Base-by-base conservation (phyloP, 768 basidiomycete genomes). In the Neoboletus magnificus region DNA sequence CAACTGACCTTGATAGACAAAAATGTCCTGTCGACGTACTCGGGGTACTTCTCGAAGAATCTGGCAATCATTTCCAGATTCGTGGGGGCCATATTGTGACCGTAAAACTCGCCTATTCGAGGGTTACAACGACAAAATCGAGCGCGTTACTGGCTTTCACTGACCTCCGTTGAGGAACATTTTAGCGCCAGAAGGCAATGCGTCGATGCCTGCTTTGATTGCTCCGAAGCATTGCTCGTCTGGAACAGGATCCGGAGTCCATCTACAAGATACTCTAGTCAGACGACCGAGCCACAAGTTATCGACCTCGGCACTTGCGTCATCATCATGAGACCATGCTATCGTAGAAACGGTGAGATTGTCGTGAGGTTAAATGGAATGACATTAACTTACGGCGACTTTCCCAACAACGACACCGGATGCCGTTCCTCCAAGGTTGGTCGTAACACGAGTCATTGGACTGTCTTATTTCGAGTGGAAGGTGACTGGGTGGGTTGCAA, bases 271-370 rank as follows among this genome's bases (percentile, higher is more conserved):
- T 9, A 3, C 15, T 16, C 2, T 29, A 15, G 20, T 37, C 13
- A 46, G 25, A 36, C 5, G 30, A 2, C 20, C 8, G 11, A 37
- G 6, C 12, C 1, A 16, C 29, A 16, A 23, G 15, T 2, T 5
- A 23, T 7, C 3, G 16, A 7, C 11, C 11, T 4, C 1, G 20
- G 1, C 11, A 53, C 52, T 22, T 62, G 82, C 71, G 82, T 85
- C 76, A 85, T 79, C 70, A 78, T 68, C 83, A 84, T 84, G 35
- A 84, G 67, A 1, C 84, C 84, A 60, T 80, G 78, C 72, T 68
- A 13, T 43, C 23, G 9, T 16, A 25, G 42, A 43, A 25, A 42
- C 15, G 15, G 13, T 43, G 42, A 43, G 42, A 43, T 25, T 23
- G 23, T 4, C 13, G 22, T 25, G 9, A 25, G 23, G 20, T 10